A percentile compares a stretch with the other conserved stretches of the same genome.
These are phyloP conservation scores for Tylopilus sp. DNA, from an alignment of 768 basidiomycete genomes.

Conservation along the genomic window DNA sequence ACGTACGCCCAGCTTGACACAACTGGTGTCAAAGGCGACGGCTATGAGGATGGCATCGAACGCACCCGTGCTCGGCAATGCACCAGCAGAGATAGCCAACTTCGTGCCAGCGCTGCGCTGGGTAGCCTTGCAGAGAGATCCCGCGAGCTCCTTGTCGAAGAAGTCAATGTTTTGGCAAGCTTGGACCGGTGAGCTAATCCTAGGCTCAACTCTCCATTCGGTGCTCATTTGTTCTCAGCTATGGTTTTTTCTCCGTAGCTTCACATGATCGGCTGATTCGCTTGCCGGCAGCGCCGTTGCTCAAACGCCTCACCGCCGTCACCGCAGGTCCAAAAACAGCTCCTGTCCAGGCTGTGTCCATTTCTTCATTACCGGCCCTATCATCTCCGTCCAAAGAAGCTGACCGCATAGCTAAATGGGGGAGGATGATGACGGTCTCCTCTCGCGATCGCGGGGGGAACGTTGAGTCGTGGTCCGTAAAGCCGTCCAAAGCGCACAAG, in stretches of 20 bases:
- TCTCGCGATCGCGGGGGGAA: slow-evolving; percentile 76
- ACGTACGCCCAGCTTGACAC: slow-evolving; percentile 90
- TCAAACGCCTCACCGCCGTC: slow-evolving; percentile 52
- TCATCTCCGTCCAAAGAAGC: slow-evolving; percentile 57
- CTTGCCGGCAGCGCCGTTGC: slow-evolving; percentile 58
- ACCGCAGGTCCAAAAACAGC: slow-evolving; percentile 45
- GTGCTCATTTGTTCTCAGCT: slow-evolving; percentile 46
- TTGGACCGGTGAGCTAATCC: slow-evolving; percentile 75
- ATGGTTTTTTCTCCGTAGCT: slow-evolving; percentile 83
- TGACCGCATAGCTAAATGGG: slow-evolving; percentile 87
- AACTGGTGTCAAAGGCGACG: slow-evolving; percentile 91
- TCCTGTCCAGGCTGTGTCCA: slow-evolving; percentile 43
- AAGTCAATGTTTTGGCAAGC: slow-evolving; percentile 65
- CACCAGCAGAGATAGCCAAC: slow-evolving; percentile 53
- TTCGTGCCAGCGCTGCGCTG: slow-evolving; percentile 53
- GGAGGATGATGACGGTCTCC: slow-evolving; percentile 77
- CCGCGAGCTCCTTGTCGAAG: slow-evolving; percentile 66
- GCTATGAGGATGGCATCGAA: slow-evolving; percentile 91
- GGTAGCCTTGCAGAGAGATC: slow-evolving; percentile 59
- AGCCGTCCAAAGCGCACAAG: slow-evolving; percentile 61
- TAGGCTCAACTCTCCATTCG: not conserved
- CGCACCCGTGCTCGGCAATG: slow-evolving; percentile 77
- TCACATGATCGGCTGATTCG: slow-evolving; percentile 83
- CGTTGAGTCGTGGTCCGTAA: slow-evolving; percentile 67
- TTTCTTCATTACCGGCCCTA: slow-evolving; percentile 47